phyloP scores from a whole-genome alignment of 345 rosid species.

The Sapria himalayana region DNA sequence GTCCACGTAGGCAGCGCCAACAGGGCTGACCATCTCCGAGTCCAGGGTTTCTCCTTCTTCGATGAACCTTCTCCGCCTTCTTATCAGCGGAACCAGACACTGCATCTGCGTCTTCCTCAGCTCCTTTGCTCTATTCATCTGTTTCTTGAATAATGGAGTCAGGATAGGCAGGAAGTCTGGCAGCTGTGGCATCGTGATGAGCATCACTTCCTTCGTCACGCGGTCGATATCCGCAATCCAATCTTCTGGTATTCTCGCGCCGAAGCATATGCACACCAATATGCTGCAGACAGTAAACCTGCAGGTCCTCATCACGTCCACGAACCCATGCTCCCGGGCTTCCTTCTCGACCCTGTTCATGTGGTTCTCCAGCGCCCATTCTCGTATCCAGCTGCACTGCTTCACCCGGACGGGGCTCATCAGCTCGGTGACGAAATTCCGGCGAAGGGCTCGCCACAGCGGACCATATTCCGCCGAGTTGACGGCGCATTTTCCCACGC shows the following conservation, averaged over 20 bases:
- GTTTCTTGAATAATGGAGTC: slow-evolving; percentile 44
- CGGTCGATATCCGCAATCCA: slow-evolving; percentile 39
- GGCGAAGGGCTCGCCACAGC: slow-evolving; percentile 55
- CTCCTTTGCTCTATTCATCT: slow-evolving; percentile 41
- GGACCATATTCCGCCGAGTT: slow-evolving; percentile 80
- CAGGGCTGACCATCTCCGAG: slow-evolving; percentile 60
- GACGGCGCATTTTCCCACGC: slow-evolving; percentile 77
- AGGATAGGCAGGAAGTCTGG: slow-evolving; percentile 70
- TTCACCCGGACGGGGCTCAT: slow-evolving; percentile 45
- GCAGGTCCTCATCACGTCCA: slow-evolving; percentile 60
- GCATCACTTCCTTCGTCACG: slow-evolving; percentile 67
- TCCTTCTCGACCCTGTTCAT: slow-evolving; percentile 41
- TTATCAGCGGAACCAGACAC: slow-evolving; percentile 54
- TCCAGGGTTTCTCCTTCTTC: slow-evolving; percentile 21
- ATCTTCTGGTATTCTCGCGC: slow-evolving; percentile 60
- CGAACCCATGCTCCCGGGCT: slow-evolving; percentile 26
- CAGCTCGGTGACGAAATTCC: slow-evolving; percentile 67
- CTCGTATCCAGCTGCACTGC: slow-evolving; percentile 77
- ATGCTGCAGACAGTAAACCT: slow-evolving; percentile 60
- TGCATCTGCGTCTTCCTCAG: slow-evolving; percentile 56
- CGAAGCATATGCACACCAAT: slow-evolving; percentile 68
- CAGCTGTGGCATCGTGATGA: slow-evolving; percentile 45
- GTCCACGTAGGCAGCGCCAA: slow-evolving; percentile 85
- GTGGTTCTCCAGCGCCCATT: slow-evolving; percentile 56
- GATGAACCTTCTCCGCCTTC: slow-evolving; percentile 34